These are phyloP conservation scores for Tricholoma hemisulphureum DNA, from an alignment of 768 basidiomycete species.

Conservation along the genomic window DNA sequence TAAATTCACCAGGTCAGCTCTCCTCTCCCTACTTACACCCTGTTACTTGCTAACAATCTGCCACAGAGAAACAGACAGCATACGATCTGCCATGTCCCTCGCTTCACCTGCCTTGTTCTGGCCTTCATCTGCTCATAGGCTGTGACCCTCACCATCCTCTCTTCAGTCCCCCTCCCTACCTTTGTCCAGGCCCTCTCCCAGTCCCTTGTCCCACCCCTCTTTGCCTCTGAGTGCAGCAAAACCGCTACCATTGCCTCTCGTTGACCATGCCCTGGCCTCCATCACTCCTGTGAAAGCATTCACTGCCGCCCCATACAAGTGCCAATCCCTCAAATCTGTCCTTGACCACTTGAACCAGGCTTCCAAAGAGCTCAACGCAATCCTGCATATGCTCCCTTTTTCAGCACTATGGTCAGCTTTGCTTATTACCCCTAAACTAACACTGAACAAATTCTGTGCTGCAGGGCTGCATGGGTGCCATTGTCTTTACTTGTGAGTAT, in stretches of 20 bases:
- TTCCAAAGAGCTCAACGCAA: constrained; percentile 60
- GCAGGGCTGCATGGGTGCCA: too few species aligned
- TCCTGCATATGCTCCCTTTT: too few species aligned
- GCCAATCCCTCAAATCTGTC: constrained; percentile 44
- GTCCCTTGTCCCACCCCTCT: constrained; percentile 60
- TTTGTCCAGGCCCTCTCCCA: constrained; percentile 78
- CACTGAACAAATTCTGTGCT: too few species aligned
- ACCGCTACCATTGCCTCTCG: constrained; percentile 70
- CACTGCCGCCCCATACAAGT: constrained; percentile 53
- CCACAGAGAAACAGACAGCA: constrained; percentile 89
- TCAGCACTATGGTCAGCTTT: too few species aligned
- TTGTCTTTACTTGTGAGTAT: too few species aligned
- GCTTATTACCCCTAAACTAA: too few species aligned
- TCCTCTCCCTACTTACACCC: neutral
- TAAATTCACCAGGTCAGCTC: constrained; percentile 3
- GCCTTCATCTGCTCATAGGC: constrained; percentile 78
- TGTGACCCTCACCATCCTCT: constrained; percentile 89
- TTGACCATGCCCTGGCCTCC: constrained; percentile 73
- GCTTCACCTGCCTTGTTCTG: constrained; percentile 78
- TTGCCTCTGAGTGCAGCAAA: constrained; percentile 62
- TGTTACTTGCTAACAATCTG: neutral
- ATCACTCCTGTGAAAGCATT: constrained; percentile 95
- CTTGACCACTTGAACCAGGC: constrained; percentile 44
- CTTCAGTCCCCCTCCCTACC: constrained; percentile 79
- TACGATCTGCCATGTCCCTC: constrained; percentile 80